Evolutionary conservation across 2,329 filamentous ascomycete species (phyloP).

Genomic region (Tothia fuscella): DNA sequence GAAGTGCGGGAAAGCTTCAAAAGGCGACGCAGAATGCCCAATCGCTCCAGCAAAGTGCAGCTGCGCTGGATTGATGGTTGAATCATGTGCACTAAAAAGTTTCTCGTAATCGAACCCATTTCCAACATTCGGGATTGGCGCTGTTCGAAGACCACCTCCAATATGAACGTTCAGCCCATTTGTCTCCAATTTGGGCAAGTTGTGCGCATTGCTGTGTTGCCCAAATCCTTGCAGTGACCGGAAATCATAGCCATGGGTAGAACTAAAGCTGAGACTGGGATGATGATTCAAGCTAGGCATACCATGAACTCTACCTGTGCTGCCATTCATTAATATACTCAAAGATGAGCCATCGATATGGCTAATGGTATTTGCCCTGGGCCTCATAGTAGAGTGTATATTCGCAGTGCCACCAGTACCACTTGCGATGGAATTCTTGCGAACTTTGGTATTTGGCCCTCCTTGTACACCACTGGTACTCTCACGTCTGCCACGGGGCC

Average conservation of each 20-base stretch:
- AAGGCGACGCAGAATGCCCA: slow-evolving; percentile 43
- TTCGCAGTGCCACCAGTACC: slow-evolving; percentile 36
- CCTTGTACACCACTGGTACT: slow-evolving; percentile 64
- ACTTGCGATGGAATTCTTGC: slow-evolving; percentile 82
- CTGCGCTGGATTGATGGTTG: slow-evolving; percentile 53
- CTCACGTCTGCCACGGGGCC: slow-evolving; percentile 72
- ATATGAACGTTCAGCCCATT: slow-evolving; percentile 56
- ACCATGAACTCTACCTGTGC: slow-evolving; percentile 37
- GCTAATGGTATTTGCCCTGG: slow-evolving; percentile 90
- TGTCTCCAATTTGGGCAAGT: slow-evolving; percentile 74
- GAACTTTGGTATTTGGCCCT: slow-evolving; percentile 58
- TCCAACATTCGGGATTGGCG: slow-evolving; percentile 52
- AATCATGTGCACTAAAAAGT: slow-evolving; percentile 55
- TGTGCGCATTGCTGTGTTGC: slow-evolving; percentile 54
- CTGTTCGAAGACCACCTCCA: slow-evolving; percentile 61
- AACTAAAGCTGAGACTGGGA: slow-evolving; percentile 55
- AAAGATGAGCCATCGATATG: slow-evolving; percentile 72
- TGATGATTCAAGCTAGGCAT: slow-evolving; percentile 53
- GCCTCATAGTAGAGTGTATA: slow-evolving; percentile 54
- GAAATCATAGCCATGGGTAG: slow-evolving; percentile 48
- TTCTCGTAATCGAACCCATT: slow-evolving; percentile 58
- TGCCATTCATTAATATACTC: slow-evolving; percentile 52
- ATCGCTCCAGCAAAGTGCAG: slow-evolving; percentile 78
- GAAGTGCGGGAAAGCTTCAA: slow-evolving; percentile 38
- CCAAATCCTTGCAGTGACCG: slow-evolving; percentile 60